Evolutionary conservation across 2,329 filamentous ascomycete species (phyloP).

Genomic region (Colletotrichum sp.): DNA sequence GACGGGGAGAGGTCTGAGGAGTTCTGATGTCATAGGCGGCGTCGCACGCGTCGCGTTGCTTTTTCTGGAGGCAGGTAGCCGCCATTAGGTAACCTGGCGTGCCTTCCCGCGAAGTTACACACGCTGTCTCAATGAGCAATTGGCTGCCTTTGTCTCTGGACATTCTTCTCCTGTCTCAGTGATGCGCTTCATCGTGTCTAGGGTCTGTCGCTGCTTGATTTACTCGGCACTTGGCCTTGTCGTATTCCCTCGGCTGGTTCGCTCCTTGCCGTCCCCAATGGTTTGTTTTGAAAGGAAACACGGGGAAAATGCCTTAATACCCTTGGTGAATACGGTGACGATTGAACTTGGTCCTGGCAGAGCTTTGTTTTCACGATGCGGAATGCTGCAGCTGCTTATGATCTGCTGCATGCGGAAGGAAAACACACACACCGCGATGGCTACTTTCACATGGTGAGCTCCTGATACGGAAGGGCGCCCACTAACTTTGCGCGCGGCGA

Average conservation of each 20-base stretch:
- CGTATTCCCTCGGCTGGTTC: background rate
- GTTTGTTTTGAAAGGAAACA: background rate
- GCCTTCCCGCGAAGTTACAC: background rate
- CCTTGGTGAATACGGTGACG: background rate
- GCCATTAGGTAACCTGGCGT: conserved; percentile 14
- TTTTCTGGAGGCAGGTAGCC: conserved; percentile 12
- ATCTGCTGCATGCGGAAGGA: background rate
- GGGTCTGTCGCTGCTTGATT: background rate
- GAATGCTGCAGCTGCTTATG: background rate
- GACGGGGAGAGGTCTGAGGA: background rate
- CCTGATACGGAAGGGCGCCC: accelerated
- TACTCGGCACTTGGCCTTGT: background rate
- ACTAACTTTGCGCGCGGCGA: accelerated
- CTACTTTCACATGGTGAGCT: background rate
- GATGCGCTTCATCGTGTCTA: background rate
- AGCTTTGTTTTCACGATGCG: background rate
- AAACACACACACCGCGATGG: background rate
- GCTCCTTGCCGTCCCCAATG: background rate
- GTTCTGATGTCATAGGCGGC: conserved; percentile 18
- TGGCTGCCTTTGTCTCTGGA: background rate
- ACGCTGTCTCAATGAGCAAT: background rate
- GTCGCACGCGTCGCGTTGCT: conserved; percentile 20
- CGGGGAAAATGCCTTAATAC: accelerated
- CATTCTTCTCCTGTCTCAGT: background rate
- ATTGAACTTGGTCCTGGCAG: background rate